A percentile compares a stretch with the other conserved stretches of the same genome.
These are phyloP conservation scores for Ganoderma resinaceum DNA, from an alignment of 1,284 basidiomycete genomes.

Conservation along the genomic window DNA sequence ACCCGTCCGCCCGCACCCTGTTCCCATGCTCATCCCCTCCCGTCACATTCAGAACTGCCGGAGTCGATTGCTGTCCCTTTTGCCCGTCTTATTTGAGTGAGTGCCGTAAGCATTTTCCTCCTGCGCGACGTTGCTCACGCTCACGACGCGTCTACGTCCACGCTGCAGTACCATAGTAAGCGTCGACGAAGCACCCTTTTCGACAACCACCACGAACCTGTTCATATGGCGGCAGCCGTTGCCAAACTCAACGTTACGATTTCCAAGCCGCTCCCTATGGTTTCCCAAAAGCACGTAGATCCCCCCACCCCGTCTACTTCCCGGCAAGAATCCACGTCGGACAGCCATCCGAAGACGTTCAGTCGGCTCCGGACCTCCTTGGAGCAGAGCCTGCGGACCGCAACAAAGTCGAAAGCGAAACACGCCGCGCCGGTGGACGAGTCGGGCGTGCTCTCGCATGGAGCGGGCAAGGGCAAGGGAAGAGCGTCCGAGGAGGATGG, in stretches of 20 bases:
- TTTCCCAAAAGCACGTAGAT: constrained; percentile 50
- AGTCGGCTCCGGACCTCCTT: constrained; percentile 70
- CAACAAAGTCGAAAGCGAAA: constrained; percentile 61
- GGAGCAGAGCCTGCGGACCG: constrained; percentile 68
- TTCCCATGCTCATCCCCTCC: constrained; percentile 34
- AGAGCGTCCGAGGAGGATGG: constrained; percentile 41
- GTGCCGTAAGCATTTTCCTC: constrained; percentile 21
- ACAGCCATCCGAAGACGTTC: constrained; percentile 59
- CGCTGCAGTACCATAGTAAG: constrained; percentile 26
- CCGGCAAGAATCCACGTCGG: constrained; percentile 41
- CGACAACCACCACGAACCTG: constrained; percentile 26
- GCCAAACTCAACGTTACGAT: constrained; percentile 49
- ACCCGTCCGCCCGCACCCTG: constrained; percentile 13
- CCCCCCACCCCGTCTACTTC: constrained; percentile 50
- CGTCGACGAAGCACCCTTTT: constrained; percentile 29
- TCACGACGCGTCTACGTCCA: constrained; percentile 19
- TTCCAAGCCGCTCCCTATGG: constrained; percentile 55
- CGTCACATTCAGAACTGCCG: constrained; percentile 29
- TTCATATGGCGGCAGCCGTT: constrained; percentile 58
- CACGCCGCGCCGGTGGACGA: constrained; percentile 47
- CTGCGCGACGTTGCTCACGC: neutral
- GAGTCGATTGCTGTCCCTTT: constrained; percentile 22
- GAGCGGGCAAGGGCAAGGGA: constrained; percentile 52
- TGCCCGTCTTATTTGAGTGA: constrained; percentile 29
- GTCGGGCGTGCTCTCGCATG: constrained; percentile 48